These are phyloP conservation scores for Cicer pinnatifidum DNA, from an alignment of 306 rosid genomes.

Conservation along the genomic window DNA sequence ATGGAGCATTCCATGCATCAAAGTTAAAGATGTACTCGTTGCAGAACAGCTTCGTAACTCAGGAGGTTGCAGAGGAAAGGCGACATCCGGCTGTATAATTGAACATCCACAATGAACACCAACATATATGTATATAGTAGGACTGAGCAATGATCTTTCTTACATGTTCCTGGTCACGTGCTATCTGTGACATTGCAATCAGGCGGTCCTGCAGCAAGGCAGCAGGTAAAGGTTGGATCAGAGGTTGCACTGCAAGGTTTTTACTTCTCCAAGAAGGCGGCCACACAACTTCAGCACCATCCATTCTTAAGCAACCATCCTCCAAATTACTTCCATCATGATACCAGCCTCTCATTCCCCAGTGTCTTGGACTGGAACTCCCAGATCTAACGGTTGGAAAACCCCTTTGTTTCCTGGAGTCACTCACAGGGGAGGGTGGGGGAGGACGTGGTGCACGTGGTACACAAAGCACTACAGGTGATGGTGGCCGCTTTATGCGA, in stretches of 20 bases:
- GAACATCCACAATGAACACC: conserved; percentile 44
- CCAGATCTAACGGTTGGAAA: conserved; percentile 96
- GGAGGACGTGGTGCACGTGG: conserved; percentile 90
- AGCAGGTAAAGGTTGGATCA: conserved; percentile 88
- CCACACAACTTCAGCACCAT: conserved; percentile 98
- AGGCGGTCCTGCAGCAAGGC: conserved; percentile 83
- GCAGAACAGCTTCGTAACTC: conserved; percentile 69
- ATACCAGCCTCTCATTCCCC: conserved; percentile 97
- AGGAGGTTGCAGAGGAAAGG: conserved; percentile 77
- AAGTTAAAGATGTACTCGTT: conserved; percentile 58
- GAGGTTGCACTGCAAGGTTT: conserved; percentile 66
- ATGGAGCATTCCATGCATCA: conserved; percentile 76
- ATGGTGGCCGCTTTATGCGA: conserved; percentile 89
- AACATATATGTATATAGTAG: conserved; percentile 24
- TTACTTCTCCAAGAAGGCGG: conserved; percentile 95
- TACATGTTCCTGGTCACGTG: conserved; percentile 95
- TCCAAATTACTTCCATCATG: conserved; percentile 88
- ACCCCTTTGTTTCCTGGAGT: conserved; percentile 85
- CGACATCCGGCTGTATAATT: conserved; percentile 83
- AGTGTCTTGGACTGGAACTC: conserved; percentile 97
- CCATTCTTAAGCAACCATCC: conserved; percentile 79
- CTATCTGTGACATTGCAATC: conserved; percentile 86
- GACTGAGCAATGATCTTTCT: conserved; percentile 44
- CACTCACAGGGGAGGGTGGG: conserved; percentile 88
- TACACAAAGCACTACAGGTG: conserved; percentile 90